A percentile compares a stretch with the other conserved stretches of the same genome.
phyloP scores from a whole-genome alignment of 208 protist species.

The Trichomonas tenax region DNA sequence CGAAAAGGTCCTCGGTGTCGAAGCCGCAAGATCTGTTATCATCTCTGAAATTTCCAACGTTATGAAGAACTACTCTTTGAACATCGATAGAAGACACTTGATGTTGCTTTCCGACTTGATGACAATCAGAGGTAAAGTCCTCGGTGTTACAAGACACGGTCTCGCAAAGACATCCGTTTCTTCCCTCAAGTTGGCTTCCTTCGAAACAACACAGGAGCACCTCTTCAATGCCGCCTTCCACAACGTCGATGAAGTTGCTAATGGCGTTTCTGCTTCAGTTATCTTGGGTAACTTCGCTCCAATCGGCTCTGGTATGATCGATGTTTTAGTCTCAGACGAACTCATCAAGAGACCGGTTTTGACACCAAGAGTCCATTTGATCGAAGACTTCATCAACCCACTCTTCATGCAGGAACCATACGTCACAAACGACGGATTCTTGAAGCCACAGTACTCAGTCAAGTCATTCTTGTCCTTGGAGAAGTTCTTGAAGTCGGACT shows the following conservation, averaged over 20 bases:
- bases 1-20: conserved; percentile 76
- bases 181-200: conserved; percentile 94
- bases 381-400: not conserved
- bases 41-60: conserved; percentile 84
- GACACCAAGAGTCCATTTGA: not conserved
- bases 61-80: conserved; percentile 81
- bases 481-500: not conserved
- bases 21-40: conserved; percentile 79
- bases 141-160: conserved; percentile 95
- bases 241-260: not conserved
- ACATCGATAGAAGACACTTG: conserved; percentile 86
- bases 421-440: not conserved
- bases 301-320: not conserved
- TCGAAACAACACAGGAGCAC: conserved; percentile 97
- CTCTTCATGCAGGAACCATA: not conserved
- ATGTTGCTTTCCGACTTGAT: conserved; percentile 96
- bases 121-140: conserved; percentile 77
- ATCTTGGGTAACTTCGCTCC: not conserved
- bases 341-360: not conserved
- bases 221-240: conserved; percentile 71
- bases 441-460: not conserved
- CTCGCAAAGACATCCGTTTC: conserved; percentile 95
- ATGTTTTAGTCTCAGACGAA: not conserved
- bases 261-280: not conserved
- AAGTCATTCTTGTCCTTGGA: not conserved